phyloP scores from a whole-genome alignment of 495 filamentous ascomycete species.

The Cladorrhinum samala region DNA sequence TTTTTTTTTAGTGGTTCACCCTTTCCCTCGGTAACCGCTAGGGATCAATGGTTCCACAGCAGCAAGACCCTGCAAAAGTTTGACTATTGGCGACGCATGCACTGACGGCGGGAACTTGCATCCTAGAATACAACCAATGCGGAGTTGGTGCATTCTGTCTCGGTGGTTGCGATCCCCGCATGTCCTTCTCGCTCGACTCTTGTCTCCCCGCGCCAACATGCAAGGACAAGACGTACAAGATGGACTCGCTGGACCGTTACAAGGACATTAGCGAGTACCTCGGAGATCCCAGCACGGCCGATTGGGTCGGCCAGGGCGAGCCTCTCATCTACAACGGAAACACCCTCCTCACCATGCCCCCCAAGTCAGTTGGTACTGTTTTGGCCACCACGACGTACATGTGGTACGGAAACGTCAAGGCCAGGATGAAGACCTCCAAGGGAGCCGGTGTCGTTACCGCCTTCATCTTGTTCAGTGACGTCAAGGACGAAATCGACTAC shows the following conservation, averaged over 20 bases:
- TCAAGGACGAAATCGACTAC: slow-evolving; percentile 97
- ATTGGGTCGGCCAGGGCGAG: slow-evolving; percentile 84
- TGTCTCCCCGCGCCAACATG: slow-evolving; percentile 85
- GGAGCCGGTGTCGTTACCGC: slow-evolving; percentile 87
- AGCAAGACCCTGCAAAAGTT: background rate
- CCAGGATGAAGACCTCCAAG: slow-evolving; percentile 76
- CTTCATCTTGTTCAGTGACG: slow-evolving; percentile 89
- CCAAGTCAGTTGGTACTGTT: slow-evolving; percentile 76
- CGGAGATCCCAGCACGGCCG: slow-evolving; percentile 66
- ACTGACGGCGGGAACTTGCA: slow-evolving; percentile 22
- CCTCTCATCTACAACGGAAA: slow-evolving; percentile 56
- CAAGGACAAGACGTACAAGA: slow-evolving; percentile 62
- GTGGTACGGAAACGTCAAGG: slow-evolving; percentile 94
- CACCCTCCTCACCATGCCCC: slow-evolving; percentile 81
- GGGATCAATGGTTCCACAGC: slow-evolving; percentile 5
- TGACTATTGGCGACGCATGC: background rate
- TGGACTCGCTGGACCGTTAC: slow-evolving; percentile 63
- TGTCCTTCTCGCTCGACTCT: slow-evolving; percentile 72
- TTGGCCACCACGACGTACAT: slow-evolving; percentile 83
- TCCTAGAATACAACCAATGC: slow-evolving; percentile 84
- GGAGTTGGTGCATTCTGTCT: slow-evolving; percentile 92
- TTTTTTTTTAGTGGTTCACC: background rate
- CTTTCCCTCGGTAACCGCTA: background rate
- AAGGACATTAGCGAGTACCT: slow-evolving; percentile 71
- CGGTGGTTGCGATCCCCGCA: slow-evolving; percentile 85